These are phyloP conservation scores for Knoxdaviesia capensis DNA, from an alignment of 2,329 filamentous ascomycete genomes.

Conservation along the genomic window DNA sequence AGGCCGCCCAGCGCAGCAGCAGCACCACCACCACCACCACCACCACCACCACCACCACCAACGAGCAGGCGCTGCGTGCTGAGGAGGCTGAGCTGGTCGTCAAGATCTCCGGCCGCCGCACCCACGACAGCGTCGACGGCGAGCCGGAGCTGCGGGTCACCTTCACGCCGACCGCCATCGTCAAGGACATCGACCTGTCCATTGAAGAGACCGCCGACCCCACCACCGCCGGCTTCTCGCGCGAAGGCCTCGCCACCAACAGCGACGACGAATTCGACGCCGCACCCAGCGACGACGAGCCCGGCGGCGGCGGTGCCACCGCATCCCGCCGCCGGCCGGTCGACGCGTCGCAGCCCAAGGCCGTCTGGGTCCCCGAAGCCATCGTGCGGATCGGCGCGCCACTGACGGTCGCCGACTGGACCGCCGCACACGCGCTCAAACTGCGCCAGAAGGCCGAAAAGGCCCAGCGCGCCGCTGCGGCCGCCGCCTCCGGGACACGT, in stretches of 20 bases:
- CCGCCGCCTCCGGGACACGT: too few relatives aligned
- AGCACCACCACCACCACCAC: neutral
- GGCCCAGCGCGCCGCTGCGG: neutral
- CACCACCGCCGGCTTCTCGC: constrained; percentile 27
- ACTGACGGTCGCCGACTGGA: constrained; percentile 8
- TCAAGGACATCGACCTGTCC: constrained; percentile 57
- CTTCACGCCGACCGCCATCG: constrained; percentile 56
- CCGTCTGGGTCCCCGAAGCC: constrained; percentile 18
- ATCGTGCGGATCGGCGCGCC: constrained; percentile 8
- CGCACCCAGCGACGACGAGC: constrained; percentile 12
- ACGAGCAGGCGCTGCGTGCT: too few relatives aligned
- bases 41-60: too few relatives aligned
- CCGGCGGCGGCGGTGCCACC: constrained; percentile 2
- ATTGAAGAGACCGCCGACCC: constrained; percentile 37
- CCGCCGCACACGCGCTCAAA: constrained; percentile 8
- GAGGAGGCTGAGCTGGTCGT: constrained; percentile 29
- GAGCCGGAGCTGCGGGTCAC: constrained; percentile 60
- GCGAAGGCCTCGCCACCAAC: constrained; percentile 37
- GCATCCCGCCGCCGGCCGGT: constrained; percentile 22
- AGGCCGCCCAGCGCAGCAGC: neutral
- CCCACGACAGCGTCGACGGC: constrained; percentile 55
- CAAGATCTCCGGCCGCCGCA: constrained; percentile 45
- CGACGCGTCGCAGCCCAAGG: constrained; percentile 42
- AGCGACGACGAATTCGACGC: constrained; percentile 44
- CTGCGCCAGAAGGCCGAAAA: constrained; percentile 1